Conservation (phyloP, 2,329 filamentous ascomycete genomes). For the Ophiosphaerella narmari region DNA sequence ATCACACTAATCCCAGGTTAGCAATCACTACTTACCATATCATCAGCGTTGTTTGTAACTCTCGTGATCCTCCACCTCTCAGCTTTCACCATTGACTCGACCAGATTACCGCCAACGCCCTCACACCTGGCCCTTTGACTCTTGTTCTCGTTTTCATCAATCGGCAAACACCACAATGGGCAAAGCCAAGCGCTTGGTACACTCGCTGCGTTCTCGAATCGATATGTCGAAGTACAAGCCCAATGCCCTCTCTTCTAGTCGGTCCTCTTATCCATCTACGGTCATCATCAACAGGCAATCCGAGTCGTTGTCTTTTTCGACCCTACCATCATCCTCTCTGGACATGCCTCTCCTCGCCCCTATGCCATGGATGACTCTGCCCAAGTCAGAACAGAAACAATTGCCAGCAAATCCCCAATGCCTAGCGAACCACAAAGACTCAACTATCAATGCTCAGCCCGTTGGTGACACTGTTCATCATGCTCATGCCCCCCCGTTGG, state of each 20-base stretch:
- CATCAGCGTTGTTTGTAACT: too few species aligned
- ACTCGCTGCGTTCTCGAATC: neutral
- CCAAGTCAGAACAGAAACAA: neutral
- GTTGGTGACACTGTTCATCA: neutral
- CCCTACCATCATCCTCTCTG: neutral
- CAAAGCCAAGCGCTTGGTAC: conserved; percentile 2
- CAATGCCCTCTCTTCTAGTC: neutral
- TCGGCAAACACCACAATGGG: neutral
- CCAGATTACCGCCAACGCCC: too few species aligned
- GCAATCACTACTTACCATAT: too few species aligned
- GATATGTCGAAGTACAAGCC: neutral
- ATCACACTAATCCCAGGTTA: too few species aligned
- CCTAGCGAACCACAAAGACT: too few species aligned
- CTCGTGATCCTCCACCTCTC: too few species aligned
- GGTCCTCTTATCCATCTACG: neutral
- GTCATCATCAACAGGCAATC: neutral
- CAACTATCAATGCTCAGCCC: neutral
- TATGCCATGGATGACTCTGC: neutral
- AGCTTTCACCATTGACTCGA: too few species aligned
- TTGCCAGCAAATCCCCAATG: neutral
- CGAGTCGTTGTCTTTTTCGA: neutral
- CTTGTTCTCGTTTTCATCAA: too few species aligned
- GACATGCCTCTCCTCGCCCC: neutral
- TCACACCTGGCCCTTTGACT: too few species aligned
- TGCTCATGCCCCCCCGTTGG: neutral